Base-by-base conservation (phyloP, 768 basidiomycete species). In the Leccinum broughii region DNA sequence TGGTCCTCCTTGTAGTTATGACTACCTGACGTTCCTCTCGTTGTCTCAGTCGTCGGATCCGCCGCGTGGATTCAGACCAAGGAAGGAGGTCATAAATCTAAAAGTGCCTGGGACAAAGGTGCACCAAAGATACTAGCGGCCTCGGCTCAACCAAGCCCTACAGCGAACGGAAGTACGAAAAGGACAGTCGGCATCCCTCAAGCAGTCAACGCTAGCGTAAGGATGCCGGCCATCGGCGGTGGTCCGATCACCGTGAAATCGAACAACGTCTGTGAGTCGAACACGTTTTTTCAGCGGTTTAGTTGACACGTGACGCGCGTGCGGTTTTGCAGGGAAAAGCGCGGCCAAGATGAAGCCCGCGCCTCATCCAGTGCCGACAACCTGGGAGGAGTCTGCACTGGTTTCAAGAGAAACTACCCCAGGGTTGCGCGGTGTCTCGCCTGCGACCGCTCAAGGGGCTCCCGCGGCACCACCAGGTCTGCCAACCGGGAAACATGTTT, bases 41-140 rank as follows among this genome's bases (percentile, higher is more conserved):
- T 52, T 15, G 11, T 28, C 55, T 44, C 44, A 73, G 72, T 75
- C 46, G 72, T 73, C 6, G 73, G 73, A 51, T 74, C 72, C 8
- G 7, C 59, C 13, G 64, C 53, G 4, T 74, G 72, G 72, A 65
- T 34, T 8, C 55, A 64, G 49, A 49, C n/a, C 41, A 75, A 56
- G 67, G 61, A 54, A 32, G 58, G 37, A 3, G 54, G 57, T 4
- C 28, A 10, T 17, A 63, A 59, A 46, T 2, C 62, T 0, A 62
- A 51, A 63, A 15, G 62, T 62, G 64, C 64, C 14, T 67, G 67
- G 69, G 58, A 57, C 3, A 70, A 64, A 37, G 67, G 70, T 5
- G 44, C 44, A 3, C 60, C 68, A 1, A 67, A 65, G 44, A 1
- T 9, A n/a, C 65, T 41, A n/a, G 37, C 32, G 32, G 14, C 41